Conservation (phyloP, 108 stramenopile species). For the Cylindrotheca closterium region DNA sequence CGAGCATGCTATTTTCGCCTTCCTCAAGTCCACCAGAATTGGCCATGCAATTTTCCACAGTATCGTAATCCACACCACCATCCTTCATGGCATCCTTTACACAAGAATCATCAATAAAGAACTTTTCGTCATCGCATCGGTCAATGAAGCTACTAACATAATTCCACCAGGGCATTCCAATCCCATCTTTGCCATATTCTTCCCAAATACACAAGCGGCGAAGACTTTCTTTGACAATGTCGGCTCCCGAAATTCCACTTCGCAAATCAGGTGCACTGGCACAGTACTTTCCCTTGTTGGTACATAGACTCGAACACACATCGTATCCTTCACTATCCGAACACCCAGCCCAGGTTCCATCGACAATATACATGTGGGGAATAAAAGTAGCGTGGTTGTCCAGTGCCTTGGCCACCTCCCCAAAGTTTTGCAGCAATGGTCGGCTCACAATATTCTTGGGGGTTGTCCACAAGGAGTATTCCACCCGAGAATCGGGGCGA, state of each 20-base stretch:
- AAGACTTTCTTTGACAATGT: slow-evolving; percentile 89
- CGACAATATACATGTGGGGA: slow-evolving; percentile 89
- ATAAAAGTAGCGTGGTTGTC: slow-evolving; percentile 83
- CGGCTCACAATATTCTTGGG: slow-evolving; percentile 69
- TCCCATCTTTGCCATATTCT: slow-evolving; percentile 75
- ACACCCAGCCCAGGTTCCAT: slow-evolving; percentile 80
- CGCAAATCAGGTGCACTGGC: slow-evolving; percentile 63
- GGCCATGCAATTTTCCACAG: slow-evolving; percentile 77
- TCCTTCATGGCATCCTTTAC: slow-evolving; percentile 54
- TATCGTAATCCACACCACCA: slow-evolving; percentile 59
- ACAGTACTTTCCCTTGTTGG: slow-evolving; percentile 94
- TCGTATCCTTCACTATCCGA: slow-evolving; percentile 55
- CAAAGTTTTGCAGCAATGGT: slow-evolving; percentile 71
- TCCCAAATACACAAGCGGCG: slow-evolving; percentile 93
- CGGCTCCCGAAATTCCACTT: slow-evolving; percentile 84
- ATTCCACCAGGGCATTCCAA: slow-evolving; percentile 88
- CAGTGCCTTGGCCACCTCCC: slow-evolving; percentile 60
- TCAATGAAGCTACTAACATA: slow-evolving; percentile 78
- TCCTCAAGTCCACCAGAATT: slow-evolving; percentile 80
- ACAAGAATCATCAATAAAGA: slow-evolving; percentile 79
- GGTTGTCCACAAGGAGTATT: slow-evolving; percentile 90
- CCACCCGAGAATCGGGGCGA: slow-evolving; percentile 84
- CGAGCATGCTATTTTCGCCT: slow-evolving; percentile 66
- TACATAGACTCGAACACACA: slow-evolving; percentile 84
- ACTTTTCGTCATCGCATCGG: slow-evolving; percentile 62